Percentiles rank a stretch among this genome's conserved stretches.
Evolutionary conservation across 192 early-diverging fungal genomes (phyloP).

Genomic region (Backusella mclennaniae): DNA sequence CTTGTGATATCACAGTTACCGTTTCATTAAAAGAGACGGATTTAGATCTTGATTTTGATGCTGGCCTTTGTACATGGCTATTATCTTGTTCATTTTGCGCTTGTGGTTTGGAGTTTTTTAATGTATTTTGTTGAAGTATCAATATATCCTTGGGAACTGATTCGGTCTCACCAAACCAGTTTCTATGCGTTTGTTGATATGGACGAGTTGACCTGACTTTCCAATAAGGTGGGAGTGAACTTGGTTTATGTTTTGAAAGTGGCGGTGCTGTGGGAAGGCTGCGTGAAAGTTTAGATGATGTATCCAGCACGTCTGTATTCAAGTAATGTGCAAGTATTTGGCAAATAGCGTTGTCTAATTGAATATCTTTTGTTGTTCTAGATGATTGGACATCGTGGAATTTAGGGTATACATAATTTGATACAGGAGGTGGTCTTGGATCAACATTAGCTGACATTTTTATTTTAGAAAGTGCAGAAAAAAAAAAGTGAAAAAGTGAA

Average conservation of each 20-base stretch:
- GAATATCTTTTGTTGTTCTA: constrained; percentile 9
- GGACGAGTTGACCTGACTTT: not conserved
- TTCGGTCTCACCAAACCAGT: not conserved
- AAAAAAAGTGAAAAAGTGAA: not conserved
- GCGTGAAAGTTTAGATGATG: not conserved
- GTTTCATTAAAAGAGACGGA: constrained; percentile 22
- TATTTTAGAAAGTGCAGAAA: not conserved
- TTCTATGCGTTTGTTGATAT: constrained; percentile 3
- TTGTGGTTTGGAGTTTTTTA: not conserved
- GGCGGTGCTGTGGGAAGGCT: not conserved
- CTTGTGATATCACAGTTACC: constrained; percentile 8
- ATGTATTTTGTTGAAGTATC: not conserved
- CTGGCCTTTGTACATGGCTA: not conserved
- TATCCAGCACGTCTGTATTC: not conserved
- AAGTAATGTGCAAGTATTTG: constrained; percentile 4
- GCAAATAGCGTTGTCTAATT: constrained; percentile 7
- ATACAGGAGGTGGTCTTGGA: constrained; percentile 11
- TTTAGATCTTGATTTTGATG: not conserved
- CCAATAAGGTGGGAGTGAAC: not conserved
- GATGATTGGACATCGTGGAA: constrained; percentile 6
- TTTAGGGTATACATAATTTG: constrained; percentile 13
- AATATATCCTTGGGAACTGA: not conserved
- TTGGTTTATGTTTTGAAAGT: not conserved
- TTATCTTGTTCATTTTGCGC: not conserved
- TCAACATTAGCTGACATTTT: constrained; percentile 10